Conservation (phyloP, 78 protist species). For the Andalucia godoyi region DNA sequence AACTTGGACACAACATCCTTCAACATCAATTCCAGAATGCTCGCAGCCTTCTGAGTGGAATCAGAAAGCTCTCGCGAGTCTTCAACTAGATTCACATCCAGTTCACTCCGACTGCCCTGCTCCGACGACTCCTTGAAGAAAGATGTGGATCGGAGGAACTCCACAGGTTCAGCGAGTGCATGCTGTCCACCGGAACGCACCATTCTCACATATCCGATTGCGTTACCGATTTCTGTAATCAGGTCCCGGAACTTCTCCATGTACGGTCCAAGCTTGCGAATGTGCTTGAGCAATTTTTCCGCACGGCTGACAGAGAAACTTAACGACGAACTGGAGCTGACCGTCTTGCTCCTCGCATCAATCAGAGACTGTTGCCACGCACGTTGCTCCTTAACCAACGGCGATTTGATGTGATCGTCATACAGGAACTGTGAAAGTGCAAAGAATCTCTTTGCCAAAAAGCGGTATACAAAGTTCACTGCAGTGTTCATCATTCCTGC, state of each 20-base stretch:
- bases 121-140: slow-evolving; percentile 46
- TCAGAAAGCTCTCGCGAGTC: slow-evolving; percentile 1
- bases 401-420: slow-evolving; percentile 87
- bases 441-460: slow-evolving; percentile 42
- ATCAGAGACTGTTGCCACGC: too few relatives aligned
- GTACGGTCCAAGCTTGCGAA: slow-evolving; percentile 68
- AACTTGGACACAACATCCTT: slow-evolving; percentile 36
- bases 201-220: slow-evolving; percentile 88
- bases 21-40: slow-evolving; percentile 47
- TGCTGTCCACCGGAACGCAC: slow-evolving; percentile 78
- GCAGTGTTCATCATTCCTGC: slow-evolving; percentile 94
- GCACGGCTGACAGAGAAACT: too few relatives aligned
- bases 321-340: too few relatives aligned
- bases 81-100: background rate
- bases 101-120: slow-evolving; percentile 1
- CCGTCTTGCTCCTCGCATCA: too few relatives aligned
- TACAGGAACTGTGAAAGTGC: slow-evolving; percentile 81
- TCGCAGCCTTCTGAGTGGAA: background rate
- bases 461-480: slow-evolving; percentile 82
- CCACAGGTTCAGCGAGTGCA: slow-evolving; percentile 41
- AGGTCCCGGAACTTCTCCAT: slow-evolving; percentile 82
- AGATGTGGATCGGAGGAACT: slow-evolving; percentile 66
- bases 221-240: slow-evolving; percentile 88
- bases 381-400: slow-evolving; percentile 58
- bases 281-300: slow-evolving; percentile 51